Evolutionary conservation across 2,329 filamentous ascomycete genomes (phyloP).

Genomic region (Trichoderma polysporum): DNA sequence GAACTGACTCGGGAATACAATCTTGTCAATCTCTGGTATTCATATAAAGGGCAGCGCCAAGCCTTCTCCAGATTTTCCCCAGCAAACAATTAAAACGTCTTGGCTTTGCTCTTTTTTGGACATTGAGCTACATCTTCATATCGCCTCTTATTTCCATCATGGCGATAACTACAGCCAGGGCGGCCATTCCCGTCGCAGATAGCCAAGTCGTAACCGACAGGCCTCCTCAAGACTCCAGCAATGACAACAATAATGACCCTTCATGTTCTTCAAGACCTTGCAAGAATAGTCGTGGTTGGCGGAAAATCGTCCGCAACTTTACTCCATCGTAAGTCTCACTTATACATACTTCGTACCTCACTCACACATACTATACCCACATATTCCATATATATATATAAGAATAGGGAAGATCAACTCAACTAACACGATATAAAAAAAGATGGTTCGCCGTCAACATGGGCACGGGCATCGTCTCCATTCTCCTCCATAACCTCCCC

Average conservation of each 20-base stretch:
- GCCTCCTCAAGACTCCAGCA: constrained; percentile 8
- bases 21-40: not conserved
- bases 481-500: constrained; percentile 61
- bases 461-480: constrained; percentile 67
- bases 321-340: constrained; percentile 49
- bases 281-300: constrained; percentile 42
- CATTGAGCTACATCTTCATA: not conserved
- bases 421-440: not conserved
- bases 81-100: not conserved
- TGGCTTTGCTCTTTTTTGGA: not conserved
- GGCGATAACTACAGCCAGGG: constrained; percentile 1
- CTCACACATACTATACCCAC: too few species aligned
- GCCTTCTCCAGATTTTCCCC: not conserved
- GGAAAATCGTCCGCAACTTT: constrained; percentile 52
- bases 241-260: constrained; percentile 2
- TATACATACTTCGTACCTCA: too few species aligned
- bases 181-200: not conserved
- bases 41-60: not conserved
- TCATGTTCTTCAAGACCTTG: constrained; percentile 26
- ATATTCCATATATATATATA: not conserved
- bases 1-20: too few species aligned
- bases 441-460: constrained; percentile 62
- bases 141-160: not conserved
- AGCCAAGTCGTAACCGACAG: not conserved
- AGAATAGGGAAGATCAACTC: not conserved